Evolutionary conservation across 2,329 filamentous ascomycete species (phyloP).

Genomic region (Monilinia vaccinii-corymbosi): DNA sequence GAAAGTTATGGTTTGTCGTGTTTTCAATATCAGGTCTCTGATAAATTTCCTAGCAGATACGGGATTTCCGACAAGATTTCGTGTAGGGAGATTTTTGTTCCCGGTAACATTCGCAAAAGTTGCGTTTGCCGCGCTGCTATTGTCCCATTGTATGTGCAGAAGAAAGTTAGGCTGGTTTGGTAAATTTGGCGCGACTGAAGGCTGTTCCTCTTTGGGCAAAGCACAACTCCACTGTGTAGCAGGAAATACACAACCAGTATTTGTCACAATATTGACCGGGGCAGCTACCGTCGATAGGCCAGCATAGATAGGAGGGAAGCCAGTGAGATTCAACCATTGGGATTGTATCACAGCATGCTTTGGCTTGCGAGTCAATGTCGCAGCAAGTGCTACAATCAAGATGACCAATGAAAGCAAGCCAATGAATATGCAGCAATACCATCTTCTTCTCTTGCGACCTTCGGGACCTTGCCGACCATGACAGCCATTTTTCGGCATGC

Average conservation of each 20-base stretch:
- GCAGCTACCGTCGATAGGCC: conserved; percentile 72
- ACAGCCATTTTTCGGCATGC: conserved; percentile 53
- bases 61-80: conserved; percentile 23
- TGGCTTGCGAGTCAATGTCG: conserved; percentile 39
- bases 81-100: conserved; percentile 20
- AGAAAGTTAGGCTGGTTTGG: conserved; percentile 69
- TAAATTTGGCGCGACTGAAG: conserved; percentile 51
- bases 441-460: conserved; percentile 51
- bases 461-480: conserved; percentile 55
- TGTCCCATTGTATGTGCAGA: conserved; percentile 67
- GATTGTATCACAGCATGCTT: conserved; percentile 33
- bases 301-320: conserved; percentile 78
- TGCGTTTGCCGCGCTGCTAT: conserved; percentile 38
- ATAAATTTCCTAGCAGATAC: conserved; percentile 29
- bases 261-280: conserved; percentile 54
- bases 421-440: conserved; percentile 45
- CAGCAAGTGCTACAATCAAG: conserved; percentile 47
- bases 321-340: conserved; percentile 75
- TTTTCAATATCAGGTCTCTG: conserved; percentile 22
- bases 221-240: conserved; percentile 79
- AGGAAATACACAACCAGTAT: conserved; percentile 61
- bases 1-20: conserved; percentile 32
- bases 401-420: conserved; percentile 46
- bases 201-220: conserved; percentile 68
- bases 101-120: conserved; percentile 34